Base-by-base conservation (phyloP, 2,329 filamentous ascomycete genomes). In the Penicillium oxalicum region DNA sequence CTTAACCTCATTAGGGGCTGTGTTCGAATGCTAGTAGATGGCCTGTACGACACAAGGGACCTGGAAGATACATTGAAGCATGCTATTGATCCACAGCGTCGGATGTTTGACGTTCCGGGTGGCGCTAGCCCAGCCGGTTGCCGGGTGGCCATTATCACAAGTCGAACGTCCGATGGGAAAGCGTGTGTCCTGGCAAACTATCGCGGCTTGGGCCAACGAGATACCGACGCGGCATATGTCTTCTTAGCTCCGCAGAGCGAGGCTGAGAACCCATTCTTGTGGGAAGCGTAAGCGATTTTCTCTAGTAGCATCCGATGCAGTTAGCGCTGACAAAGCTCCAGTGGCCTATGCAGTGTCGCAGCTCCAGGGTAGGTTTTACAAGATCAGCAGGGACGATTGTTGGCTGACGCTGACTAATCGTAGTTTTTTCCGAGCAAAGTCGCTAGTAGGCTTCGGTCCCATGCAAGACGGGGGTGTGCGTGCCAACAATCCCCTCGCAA, bases 381-480 rank as follows among this genome's bases (percentile, higher is more conserved):
- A 18, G 18, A 18, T 18, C 18, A 18, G 18, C 18, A 18, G 18
- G 18, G 18, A 18, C 18, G 18, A 18, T 18, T 18, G 18, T 18
- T 18, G 18, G 18, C 18, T 18, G 18, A 18, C 28, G 48, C 49
- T 54, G 24, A 52, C 48, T 2, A 37, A 34, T 24, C 5, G 4
- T 2, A 61, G 59, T 13, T 59, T 50, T 35, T 61, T 60, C 37
- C 38, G 32, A n/a, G 24, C 52, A 8, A 55, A 52, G 46, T 28
- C 36, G 12, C 47, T 58, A 37, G 39, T 47, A 8, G 42, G 45
- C 9, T 45, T 51, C 34, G 54, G 58, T 18, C 13, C 47, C 7
- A 35, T 61, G 11, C 55, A 61, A 41, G 59, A 61, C 44, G 57
- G 59, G 9, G 59, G 58, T 4, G 52, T 61, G 12, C 48, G 54